A percentile compares a stretch with the other conserved stretches of the same genome.
Conservation (phyloP, 345 rosid genomes). For the Boechera retrofracta region DNA sequence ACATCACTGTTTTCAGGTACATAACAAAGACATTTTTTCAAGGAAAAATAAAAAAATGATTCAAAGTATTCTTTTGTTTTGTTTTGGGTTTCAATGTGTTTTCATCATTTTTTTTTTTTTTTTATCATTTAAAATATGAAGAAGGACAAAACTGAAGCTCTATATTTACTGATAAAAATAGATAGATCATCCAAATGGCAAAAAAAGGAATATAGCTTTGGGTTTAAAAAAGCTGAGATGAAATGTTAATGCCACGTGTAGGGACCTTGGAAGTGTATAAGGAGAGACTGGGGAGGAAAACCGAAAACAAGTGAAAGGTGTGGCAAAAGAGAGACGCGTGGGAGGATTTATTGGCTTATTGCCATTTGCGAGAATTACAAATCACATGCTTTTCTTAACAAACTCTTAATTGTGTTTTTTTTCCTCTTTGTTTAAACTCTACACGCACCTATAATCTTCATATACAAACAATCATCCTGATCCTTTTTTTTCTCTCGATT, state of each 20-base stretch:
- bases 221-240: slow-evolving; percentile 13
- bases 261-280: neutral
- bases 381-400: slow-evolving; percentile 29
- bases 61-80: neutral
- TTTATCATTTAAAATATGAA: slow-evolving; percentile 13
- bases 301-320: slow-evolving; percentile 18
- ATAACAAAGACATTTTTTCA: neutral
- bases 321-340: slow-evolving; percentile 45
- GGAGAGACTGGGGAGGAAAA: slow-evolving; percentile 21
- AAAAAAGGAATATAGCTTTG: slow-evolving; percentile 9
- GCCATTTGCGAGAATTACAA: slow-evolving; percentile 19
- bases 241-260: slow-evolving; percentile 29
- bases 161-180: neutral
- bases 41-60: neutral
- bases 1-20: slow-evolving; percentile 1
- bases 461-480: slow-evolving; percentile 19
- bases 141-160: slow-evolving; percentile 22
- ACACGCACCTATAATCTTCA: neutral
- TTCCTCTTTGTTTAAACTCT: slow-evolving; percentile 20
- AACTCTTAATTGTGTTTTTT: slow-evolving; percentile 28
- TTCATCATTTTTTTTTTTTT: neutral
- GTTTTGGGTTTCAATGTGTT: slow-evolving; percentile 16
- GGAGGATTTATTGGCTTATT: slow-evolving; percentile 30
- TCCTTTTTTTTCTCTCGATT: neutral
- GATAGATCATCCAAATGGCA: slow-evolving; percentile 32